Conservation (phyloP, 345 rosid species). For the Gossypium ekmanianum region DNA sequence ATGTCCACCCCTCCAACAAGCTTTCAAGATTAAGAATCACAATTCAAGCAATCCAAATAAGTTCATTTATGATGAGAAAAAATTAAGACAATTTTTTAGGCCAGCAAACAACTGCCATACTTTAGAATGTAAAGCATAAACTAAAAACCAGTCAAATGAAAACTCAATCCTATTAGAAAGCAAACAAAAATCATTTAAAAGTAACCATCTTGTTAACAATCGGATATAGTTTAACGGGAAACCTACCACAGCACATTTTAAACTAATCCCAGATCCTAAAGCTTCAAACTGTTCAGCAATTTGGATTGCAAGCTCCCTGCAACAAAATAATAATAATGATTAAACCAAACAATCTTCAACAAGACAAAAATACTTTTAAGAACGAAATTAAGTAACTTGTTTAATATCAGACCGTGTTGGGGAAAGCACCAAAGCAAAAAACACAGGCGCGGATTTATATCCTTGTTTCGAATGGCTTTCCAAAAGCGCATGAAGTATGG, state of each 20-base stretch:
- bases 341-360: neutral
- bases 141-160: neutral
- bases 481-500: conserved; percentile 74
- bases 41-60: neutral
- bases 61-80: neutral
- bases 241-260: conserved; percentile 78
- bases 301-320: conserved; percentile 91
- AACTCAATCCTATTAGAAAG: neutral
- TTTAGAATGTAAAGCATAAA: neutral
- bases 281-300: conserved; percentile 96
- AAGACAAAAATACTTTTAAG: neutral
- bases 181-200: neutral
- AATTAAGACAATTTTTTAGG: neutral
- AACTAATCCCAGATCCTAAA: conserved; percentile 71
- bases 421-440: conserved; percentile 87
- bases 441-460: conserved; percentile 58
- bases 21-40: conserved; percentile 31
- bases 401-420: conserved; percentile 63
- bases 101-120: neutral
- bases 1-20: conserved; percentile 96
- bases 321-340: neutral
- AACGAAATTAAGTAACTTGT: neutral
- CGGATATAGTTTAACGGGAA: neutral
- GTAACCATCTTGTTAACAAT: neutral
- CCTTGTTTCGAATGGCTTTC: conserved; percentile 48